phyloP scores from a whole-genome alignment of 306 rosid species.

The Pterocarpus macrocarpus region DNA sequence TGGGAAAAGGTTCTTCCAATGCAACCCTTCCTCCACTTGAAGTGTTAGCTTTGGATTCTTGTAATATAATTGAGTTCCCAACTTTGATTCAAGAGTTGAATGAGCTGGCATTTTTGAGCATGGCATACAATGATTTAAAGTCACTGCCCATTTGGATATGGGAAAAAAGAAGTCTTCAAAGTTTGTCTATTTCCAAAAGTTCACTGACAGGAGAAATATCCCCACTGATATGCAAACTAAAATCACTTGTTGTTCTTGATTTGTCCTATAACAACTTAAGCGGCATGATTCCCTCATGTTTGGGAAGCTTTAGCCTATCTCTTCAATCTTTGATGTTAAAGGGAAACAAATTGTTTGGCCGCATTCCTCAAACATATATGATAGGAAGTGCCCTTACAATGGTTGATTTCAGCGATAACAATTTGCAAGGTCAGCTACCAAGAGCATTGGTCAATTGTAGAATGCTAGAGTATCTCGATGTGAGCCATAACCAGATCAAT shows the following conservation, averaged over 20 bases:
- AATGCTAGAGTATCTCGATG: slow-evolving; percentile 39
- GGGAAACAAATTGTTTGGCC: slow-evolving; percentile 27
- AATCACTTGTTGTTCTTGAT: slow-evolving; percentile 18
- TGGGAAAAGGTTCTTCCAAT: background rate
- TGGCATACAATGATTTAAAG: background rate
- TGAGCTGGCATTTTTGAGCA: background rate
- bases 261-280: slow-evolving; percentile 40
- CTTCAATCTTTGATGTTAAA: background rate
- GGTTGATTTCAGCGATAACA: slow-evolving; percentile 35
- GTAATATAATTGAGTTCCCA: slow-evolving; percentile 11
- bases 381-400: background rate
- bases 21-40: background rate
- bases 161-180: background rate
- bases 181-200: background rate
- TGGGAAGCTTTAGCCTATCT: slow-evolving; percentile 19
- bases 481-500: slow-evolving; percentile 37
- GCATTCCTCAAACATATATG: slow-evolving; percentile 33
- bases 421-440: slow-evolving; percentile 54
- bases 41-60: background rate
- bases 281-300: slow-evolving; percentile 33
- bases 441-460: slow-evolving; percentile 35
- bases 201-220: slow-evolving; percentile 32
- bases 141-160: slow-evolving; percentile 40
- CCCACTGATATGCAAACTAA: slow-evolving; percentile 42
- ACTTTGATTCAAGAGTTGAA: background rate